Conservation (phyloP, 148 eudicot species). For the Fagopyrum homotropicum region DNA sequence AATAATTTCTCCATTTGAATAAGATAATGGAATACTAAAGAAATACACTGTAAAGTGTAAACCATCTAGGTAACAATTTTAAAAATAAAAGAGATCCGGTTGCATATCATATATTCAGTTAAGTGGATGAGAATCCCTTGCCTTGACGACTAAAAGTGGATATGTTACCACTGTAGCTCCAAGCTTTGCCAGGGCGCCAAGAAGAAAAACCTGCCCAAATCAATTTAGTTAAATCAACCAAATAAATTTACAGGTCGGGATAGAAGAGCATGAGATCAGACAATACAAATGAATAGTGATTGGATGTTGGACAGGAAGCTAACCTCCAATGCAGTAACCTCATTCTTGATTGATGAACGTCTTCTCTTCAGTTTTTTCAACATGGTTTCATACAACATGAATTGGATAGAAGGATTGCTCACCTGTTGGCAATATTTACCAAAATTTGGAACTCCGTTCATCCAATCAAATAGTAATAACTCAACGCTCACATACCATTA, state of each 20-base stretch:
- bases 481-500: constrained; percentile 59
- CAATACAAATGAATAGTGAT: not conserved
- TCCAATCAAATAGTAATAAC: constrained; percentile 4
- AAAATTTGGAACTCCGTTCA: constrained; percentile 26
- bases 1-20: not conserved
- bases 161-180: constrained; percentile 97
- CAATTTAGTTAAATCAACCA: constrained; percentile 5
- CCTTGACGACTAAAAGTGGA: constrained; percentile 95
- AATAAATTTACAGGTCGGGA: not conserved
- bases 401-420: constrained; percentile 96
- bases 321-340: constrained; percentile 88
- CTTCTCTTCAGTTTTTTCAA: constrained; percentile 75
- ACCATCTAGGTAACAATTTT: not conserved
- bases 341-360: constrained; percentile 44
- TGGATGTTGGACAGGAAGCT: constrained; percentile 5
- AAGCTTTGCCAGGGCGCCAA: constrained; percentile 94
- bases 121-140: constrained; percentile 17
- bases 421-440: constrained; percentile 40
- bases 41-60: not conserved
- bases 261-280: not conserved
- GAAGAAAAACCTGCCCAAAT: constrained; percentile 62
- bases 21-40: not conserved
- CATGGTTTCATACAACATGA: constrained; percentile 93
- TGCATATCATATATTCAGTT: not conserved
- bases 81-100: not conserved